Base-by-base conservation (phyloP, 2,329 filamentous ascomycete genomes). In the Alternaria incomplexa region DNA sequence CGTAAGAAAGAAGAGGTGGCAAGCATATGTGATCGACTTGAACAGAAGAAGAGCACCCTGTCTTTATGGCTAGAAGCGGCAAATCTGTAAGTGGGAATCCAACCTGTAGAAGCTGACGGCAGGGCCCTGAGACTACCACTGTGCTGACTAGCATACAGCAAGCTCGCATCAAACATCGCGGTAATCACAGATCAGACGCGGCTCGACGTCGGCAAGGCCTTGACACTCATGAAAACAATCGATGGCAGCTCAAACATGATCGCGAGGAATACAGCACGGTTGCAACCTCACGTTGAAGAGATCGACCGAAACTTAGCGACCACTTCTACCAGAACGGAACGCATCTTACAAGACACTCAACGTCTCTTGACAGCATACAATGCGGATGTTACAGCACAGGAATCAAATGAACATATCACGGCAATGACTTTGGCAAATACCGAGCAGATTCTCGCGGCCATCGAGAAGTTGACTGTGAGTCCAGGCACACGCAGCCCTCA, bases 171-270 rank as follows among this genome's bases (percentile, higher is more conserved):
- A 5, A 32, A 13, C 13, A 22, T 52, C 7, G 48, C 26, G 3
- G n/a, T 5, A 17, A 20, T 17, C 0, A 9, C 48, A 20, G 48
- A 7, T 11, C 48, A 32, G 25, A 52, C 30, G 15, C 26, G 9
- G 6, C 12, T 20, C 6, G 30, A 30, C 2, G 26, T 23, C 0
- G 2, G 9, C 3, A 7, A 52, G 4, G 23, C 10, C 1, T 3
- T 23, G n/a, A 32, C 28, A 5, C 10, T 52, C 3, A 0, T 28
- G 0, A 32, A 52, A 17, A 52, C 8, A 10, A 11, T 52, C 0
- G 10, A 23, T 0, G 4, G 10, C 1, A 52, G 1, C 0, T 23
- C 28, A 8, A 20, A 26, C 0, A n/a, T 0, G 0, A 17, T 10
- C 10, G 48, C 13, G 4, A 36, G 10, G 3, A 13, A 23, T 1